Base-by-base conservation (phyloP, 2,329 filamentous ascomycete species). In the Sporothrix pallida region DNA sequence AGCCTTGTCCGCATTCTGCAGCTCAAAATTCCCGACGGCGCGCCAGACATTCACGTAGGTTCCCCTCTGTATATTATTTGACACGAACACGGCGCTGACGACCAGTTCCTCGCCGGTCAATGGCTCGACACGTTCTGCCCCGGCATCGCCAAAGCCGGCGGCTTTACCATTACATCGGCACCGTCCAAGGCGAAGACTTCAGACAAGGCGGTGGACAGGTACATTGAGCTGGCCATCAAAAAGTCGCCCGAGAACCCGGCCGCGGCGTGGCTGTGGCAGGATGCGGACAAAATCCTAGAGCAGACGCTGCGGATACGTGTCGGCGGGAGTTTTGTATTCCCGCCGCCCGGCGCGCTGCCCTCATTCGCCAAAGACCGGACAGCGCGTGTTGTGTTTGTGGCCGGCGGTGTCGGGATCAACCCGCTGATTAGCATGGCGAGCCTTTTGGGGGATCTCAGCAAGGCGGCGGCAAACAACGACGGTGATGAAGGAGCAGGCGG, bases 81-180 rank as follows among this genome's bases (percentile, higher is more conserved):
- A 80, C 73, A 75, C 78, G 74, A 79, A 60, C 23, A 15, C 20
- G 31, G 31, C 5, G 7, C 26, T 60, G 10, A 68, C 9, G 31
- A 8, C 8, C 37, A n/a, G 86, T 97, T 96, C 82, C 86, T 90
- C 6, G 89, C 94, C 5, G 94, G 94, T 72, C 94, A 97, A 85
- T 97, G 94, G 93, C 87, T 97, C 73, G 94, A 97, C 80, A 90
- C 94, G 7, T 91, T 92, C 80, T 87, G 94, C 71, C 93, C 94
- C 1, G 85, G 84, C 52, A 83, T 93, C 62, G 78, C 86, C 60
- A 90, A 91, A 80, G 90, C 93, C 3, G 94, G 94, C 48, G 94
- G 94, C 74, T 97, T 97, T 84, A 97, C 94, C 58, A 92, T 97
- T 76, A 95, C 93, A 7, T 96, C 93, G 1, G 84, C 91, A 0